Conservation (phyloP, 495 filamentous ascomycete genomes). For the Mytilinidion resinicola region DNA sequence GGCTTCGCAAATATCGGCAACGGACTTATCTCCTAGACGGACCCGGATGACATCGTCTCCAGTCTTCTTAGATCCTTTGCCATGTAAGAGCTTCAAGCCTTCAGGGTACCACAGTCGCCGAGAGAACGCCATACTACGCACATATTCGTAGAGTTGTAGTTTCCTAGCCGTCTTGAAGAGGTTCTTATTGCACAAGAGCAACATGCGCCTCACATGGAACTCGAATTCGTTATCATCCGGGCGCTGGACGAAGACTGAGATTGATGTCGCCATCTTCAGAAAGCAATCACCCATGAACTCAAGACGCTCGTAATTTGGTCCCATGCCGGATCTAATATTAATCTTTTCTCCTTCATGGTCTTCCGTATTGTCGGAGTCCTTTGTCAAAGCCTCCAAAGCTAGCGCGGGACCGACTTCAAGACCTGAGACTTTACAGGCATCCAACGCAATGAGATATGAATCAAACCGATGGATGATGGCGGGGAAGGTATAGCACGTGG, state of each 20-base stretch:
- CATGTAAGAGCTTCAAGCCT: conserved; percentile 57
- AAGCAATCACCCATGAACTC: conserved; percentile 94
- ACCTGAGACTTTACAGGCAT: conserved; percentile 56
- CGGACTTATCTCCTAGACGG: conserved; percentile 74
- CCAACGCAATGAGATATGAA: conserved; percentile 70
- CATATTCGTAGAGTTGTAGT: conserved; percentile 64
- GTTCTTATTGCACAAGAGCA: conserved; percentile 87
- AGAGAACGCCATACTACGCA: conserved; percentile 77
- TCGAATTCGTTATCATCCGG: conserved; percentile 79
- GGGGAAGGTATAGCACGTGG: conserved; percentile 68
- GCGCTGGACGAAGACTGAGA: conserved; percentile 67
- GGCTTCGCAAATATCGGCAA: conserved; percentile 97
- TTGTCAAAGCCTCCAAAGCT: conserved; percentile 87
- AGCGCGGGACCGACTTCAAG: conserved; percentile 57
- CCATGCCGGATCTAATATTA: conserved; percentile 83
- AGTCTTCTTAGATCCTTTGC: conserved; percentile 53
- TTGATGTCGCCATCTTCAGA: conserved; percentile 91
- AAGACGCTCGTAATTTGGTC: conserved; percentile 90
- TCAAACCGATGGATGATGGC: conserved; percentile 80
- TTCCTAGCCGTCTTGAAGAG: conserved; percentile 69
- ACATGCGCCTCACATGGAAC: conserved; percentile 86
- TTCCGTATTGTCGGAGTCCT: conserved; percentile 86
- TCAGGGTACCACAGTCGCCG: conserved; percentile 76
- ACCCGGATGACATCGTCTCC: conserved; percentile 52
- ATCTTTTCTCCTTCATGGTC: conserved; percentile 65